These are phyloP conservation scores for Dryadomyces quercus-mongolicae DNA, from an alignment of 2,329 filamentous ascomycete genomes.

Conservation along the genomic window DNA sequence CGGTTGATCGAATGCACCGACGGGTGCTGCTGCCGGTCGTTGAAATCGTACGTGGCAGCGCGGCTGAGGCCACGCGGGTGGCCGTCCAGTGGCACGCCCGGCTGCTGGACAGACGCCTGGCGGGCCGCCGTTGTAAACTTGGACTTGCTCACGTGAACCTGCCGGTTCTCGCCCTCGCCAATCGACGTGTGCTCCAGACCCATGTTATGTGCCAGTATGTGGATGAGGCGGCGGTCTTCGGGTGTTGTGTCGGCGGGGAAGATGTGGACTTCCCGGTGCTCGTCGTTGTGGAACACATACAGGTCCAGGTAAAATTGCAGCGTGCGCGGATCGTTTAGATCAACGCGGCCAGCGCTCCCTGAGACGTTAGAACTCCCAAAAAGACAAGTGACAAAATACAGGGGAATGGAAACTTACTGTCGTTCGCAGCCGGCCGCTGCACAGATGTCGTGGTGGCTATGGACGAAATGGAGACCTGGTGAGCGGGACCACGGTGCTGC, in stretches of 20 bases:
- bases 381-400: too few species aligned
- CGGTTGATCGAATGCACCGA: slow-evolving; percentile 55
- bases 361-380: slow-evolving; percentile 8
- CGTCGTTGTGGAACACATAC: slow-evolving; percentile 69
- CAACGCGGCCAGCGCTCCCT: slow-evolving; percentile 46
- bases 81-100: slow-evolving; percentile 59
- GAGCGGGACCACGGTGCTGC: slow-evolving; percentile 80
- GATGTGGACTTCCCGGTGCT: slow-evolving; percentile 61
- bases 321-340: slow-evolving; percentile 82
- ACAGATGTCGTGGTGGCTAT: slow-evolving; percentile 24
- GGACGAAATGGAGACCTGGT: slow-evolving; percentile 77
- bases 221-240: slow-evolving; percentile 76
- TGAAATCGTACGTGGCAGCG: slow-evolving; percentile 95
- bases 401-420: slow-evolving; percentile 3
- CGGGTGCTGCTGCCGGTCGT: slow-evolving; percentile 38
- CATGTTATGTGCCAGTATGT: slow-evolving; percentile 93
- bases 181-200: slow-evolving; percentile 82
- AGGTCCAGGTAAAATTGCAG: slow-evolving; percentile 85
- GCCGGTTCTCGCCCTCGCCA: slow-evolving; percentile 74
- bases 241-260: slow-evolving; percentile 75
- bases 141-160: slow-evolving; percentile 76
- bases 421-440: slow-evolving; percentile 2
- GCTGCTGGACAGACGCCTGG: slow-evolving; percentile 41
- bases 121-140: slow-evolving; percentile 26
- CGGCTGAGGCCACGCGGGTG: slow-evolving; percentile 78